phyloP scores from a whole-genome alignment of 257 asterid species.

The Jasminum sambac region DNA sequence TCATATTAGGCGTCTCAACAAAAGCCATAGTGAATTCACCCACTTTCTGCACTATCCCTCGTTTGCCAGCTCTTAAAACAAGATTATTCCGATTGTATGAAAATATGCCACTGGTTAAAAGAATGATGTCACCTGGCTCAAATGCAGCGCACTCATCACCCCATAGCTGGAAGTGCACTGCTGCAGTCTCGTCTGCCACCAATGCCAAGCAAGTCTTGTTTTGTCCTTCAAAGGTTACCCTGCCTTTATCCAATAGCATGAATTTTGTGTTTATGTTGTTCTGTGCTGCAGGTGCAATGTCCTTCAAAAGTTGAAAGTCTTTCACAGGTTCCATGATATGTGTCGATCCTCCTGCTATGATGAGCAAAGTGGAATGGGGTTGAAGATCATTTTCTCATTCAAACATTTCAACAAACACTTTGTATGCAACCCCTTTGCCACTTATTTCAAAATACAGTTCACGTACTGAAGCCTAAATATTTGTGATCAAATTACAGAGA shows the following conservation, averaged over 20 bases:
- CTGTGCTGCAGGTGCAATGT: constrained; percentile 61
- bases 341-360: background rate
- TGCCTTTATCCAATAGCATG: constrained; percentile 69
- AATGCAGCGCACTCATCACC: constrained; percentile 73
- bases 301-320: constrained; percentile 34
- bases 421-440: background rate
- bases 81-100: constrained; percentile 51
- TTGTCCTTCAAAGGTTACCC: constrained; percentile 39
- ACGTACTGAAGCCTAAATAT: too few species aligned
- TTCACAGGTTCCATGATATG: constrained; percentile 21
- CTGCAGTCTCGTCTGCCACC: constrained; percentile 85
- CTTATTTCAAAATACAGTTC: background rate
- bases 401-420: background rate
- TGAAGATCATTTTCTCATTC: background rate
- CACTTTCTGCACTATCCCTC: constrained; percentile 59
- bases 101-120: constrained; percentile 58
- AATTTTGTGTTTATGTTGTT: constrained; percentile 55
- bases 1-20: constrained; percentile 75
- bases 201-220: constrained; percentile 50
- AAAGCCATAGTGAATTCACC: constrained; percentile 66
- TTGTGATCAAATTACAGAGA: background rate
- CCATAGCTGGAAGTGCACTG: constrained; percentile 80
- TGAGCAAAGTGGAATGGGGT: background rate
- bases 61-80: constrained; percentile 70
- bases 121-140: constrained; percentile 57